These are phyloP conservation scores for Acer yangbiense DNA, from an alignment of 345 rosid species.

Conservation along the genomic window DNA sequence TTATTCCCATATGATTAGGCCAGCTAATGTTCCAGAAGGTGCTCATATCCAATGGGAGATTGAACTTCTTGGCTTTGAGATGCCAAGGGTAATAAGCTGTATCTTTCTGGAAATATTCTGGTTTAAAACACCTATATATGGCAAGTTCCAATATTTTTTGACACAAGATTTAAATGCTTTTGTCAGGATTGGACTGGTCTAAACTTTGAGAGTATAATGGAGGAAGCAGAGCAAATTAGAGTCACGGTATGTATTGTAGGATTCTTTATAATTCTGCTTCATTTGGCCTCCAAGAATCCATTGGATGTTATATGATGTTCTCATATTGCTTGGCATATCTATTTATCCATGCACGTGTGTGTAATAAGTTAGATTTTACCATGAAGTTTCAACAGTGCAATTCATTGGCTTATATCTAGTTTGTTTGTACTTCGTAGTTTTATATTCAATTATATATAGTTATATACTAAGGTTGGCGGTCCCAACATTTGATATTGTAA, in stretches of 20 bases:
- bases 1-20: conserved; percentile 47
- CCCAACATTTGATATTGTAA: background rate
- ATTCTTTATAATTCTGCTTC: conserved; percentile 1
- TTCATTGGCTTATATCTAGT: conserved; percentile 7
- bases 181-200: conserved; percentile 97
- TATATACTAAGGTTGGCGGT: background rate
- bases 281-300: background rate
- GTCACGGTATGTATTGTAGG: conserved; percentile 56
- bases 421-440: background rate
- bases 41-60: conserved; percentile 94
- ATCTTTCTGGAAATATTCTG: conserved; percentile 7
- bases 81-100: conserved; percentile 64
- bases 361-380: background rate
- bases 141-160: background rate
- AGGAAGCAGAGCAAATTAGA: conserved; percentile 86
- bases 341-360: background rate
- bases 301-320: background rate
- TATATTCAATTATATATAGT: conserved; percentile 9
- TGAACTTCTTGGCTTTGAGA: conserved; percentile 96
- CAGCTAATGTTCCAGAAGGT: conserved; percentile 82
- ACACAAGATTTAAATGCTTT: conserved; percentile 12
- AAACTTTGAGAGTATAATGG: conserved; percentile 87
- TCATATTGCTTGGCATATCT: background rate
- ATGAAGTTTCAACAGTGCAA: conserved; percentile 8
- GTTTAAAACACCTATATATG: background rate